Evolutionary conservation across 495 filamentous ascomycete genomes (phyloP), one percentile per base, ranked within the genome.

Genomic region (Aspergillus indologenus): DNA sequence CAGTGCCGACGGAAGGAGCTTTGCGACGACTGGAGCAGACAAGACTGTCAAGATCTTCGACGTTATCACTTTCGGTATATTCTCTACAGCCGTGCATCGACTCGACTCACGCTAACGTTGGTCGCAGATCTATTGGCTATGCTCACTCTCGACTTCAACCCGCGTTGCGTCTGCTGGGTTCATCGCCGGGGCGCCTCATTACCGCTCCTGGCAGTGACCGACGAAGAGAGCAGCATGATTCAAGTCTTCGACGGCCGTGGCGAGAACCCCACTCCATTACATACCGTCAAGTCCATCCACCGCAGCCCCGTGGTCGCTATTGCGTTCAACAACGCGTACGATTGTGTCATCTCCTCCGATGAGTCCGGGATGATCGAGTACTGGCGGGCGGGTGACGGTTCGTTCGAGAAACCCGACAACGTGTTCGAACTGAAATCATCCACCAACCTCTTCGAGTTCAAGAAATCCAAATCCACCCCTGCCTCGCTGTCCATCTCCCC

Each of bases 291-390:
- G 45, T 80, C 82, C 2, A 74, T 98, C 18, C 94, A 99, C 67
- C 81, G 89, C 60, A 88, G 78, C 34, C 83, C 89, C 1, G 88
- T 98, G 15, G 83, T 86, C 7, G 77, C 92, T 21, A 90, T 99
- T 78, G 86, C 89, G 2, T 97, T 89, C 76, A 99, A 97, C 72
- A 85, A 91, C 71, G 78, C 81, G 15, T 96, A 86, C 65, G 88
- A 98, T 68, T 97, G 94, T 63, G 91, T 92, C 0, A 71, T 97
- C 7, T 97, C 93, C 6, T 87, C 84, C 1, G 95, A 98, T 63
- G 88, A 96, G 61, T 83, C 84, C 34, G 93, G 94, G 12, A 97
- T 98, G 95, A 67, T 99, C 17, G 94, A 99, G 70, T 99, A 99
- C 70, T 99, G 94, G 94, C 78, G 81, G 51, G 91, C 94, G 1